phyloP scores from a whole-genome alignment of 805 yeast genomes.

The Cyberlindnera suaveolens region DNA sequence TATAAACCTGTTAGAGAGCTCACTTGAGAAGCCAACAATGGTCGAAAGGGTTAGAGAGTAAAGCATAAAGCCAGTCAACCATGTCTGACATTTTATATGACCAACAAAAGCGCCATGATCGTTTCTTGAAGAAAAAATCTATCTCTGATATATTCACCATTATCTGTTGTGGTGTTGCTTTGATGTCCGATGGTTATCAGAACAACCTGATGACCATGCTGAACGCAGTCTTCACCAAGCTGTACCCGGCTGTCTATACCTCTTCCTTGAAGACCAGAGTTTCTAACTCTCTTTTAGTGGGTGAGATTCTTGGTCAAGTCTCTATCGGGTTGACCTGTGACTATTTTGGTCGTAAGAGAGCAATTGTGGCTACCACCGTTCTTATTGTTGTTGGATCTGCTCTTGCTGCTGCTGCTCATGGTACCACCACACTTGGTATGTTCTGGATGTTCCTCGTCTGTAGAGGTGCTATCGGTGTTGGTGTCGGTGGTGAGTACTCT shows the following conservation, averaged over 20 bases:
- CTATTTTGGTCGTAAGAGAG: constrained; percentile 61
- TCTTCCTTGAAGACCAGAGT: constrained; percentile 53
- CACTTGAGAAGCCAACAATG: neutral
- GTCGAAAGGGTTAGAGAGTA: neutral
- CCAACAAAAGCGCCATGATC: constrained; percentile 15
- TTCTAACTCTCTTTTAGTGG: constrained; percentile 62
- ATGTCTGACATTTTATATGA: constrained; percentile 11
- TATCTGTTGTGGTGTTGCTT: constrained; percentile 61
- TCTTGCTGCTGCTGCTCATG: constrained; percentile 67
- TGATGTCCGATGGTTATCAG: constrained; percentile 74
- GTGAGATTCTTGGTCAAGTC: constrained; percentile 69
- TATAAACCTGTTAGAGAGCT: no score
- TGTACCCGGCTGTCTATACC: constrained; percentile 32
- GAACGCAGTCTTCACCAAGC: constrained; percentile 47
- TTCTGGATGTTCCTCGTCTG: constrained; percentile 72
- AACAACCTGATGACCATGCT: constrained; percentile 69
- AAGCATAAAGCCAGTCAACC: neutral
- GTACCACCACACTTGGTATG: constrained; percentile 49
- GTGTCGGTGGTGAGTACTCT: constrained; percentile 75
- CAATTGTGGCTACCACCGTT: constrained; percentile 58
- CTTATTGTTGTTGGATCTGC: constrained; percentile 59
- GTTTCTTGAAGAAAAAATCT: constrained; percentile 23
- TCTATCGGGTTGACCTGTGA: constrained; percentile 58
- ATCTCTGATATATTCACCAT: constrained; percentile 38
- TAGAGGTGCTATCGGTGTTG: constrained; percentile 73